Percentiles rank a stretch among this genome's conserved stretches.
Conservation (phyloP, 1,139 yeast genomes). For the Neolecta irregularis region DNA sequence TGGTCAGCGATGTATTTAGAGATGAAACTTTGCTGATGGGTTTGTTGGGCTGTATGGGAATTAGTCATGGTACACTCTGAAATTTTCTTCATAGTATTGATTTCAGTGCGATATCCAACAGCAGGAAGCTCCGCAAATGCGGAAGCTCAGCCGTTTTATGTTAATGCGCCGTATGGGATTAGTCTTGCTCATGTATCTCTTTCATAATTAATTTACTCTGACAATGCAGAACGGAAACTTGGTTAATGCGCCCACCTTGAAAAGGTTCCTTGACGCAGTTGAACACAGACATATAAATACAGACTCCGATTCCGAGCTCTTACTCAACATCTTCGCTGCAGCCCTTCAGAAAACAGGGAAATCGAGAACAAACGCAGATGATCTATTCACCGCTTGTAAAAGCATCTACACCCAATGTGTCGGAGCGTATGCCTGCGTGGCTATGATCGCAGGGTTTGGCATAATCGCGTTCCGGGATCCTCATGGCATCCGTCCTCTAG, state of each 20-base stretch:
- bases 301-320: conserved; percentile 84
- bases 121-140: conserved; percentile 96
- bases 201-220: background rate
- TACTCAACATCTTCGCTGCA: conserved; percentile 78
- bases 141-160: conserved; percentile 98
- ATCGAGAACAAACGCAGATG: conserved; percentile 81
- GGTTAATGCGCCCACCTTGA: conserved; percentile 68
- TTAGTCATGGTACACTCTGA: conserved; percentile 42
- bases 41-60: conserved; percentile 85
- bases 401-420: conserved; percentile 69
- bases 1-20: conserved; percentile 87
- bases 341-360: conserved; percentile 85
- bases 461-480: conserved; percentile 93
- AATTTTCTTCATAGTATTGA: background rate
- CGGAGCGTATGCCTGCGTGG: conserved; percentile 93
- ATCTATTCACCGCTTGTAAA: conserved; percentile 68
- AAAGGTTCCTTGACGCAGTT: conserved; percentile 69
- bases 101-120: conserved; percentile 72
- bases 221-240: conserved; percentile 56
- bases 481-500: conserved; percentile 83
- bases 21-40: conserved; percentile 65
- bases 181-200: conserved; percentile 46
- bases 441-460: conserved; percentile 93
- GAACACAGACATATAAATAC: conserved; percentile 97
- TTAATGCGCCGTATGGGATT: conserved; percentile 90